Conservation (phyloP, 1,284 basidiomycete species). For the Malassezia globosa region DNA sequence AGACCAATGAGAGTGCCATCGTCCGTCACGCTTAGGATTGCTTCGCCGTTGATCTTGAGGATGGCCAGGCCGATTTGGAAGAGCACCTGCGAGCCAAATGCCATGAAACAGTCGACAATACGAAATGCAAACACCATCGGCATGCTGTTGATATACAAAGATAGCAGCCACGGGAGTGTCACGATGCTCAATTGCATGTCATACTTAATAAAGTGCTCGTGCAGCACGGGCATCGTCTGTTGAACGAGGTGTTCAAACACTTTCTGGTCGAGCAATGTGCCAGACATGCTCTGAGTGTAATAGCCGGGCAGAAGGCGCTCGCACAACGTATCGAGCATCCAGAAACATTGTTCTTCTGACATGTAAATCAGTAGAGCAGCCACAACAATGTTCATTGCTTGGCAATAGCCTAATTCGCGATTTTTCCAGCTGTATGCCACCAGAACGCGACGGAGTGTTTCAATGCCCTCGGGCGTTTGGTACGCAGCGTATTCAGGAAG, state of each 20-base stretch:
- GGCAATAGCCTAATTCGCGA: conserved; percentile 57
- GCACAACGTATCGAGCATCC: conserved; percentile 89
- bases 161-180: conserved; percentile 91
- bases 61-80: conserved; percentile 93
- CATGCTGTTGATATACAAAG: conserved; percentile 89
- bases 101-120: conserved; percentile 97
- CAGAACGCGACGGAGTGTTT: conserved; percentile 72
- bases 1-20: conserved; percentile 82
- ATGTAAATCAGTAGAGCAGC: conserved; percentile 90
- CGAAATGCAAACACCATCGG: conserved; percentile 98
- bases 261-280: conserved; percentile 89
- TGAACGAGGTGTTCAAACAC: conserved; percentile 96
- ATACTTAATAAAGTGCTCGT: conserved; percentile 79
- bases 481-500: conserved; percentile 45
- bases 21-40: conserved; percentile 85
- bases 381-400: conserved; percentile 59
- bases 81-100: conserved; percentile 94
- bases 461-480: conserved; percentile 37
- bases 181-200: conserved; percentile 96
- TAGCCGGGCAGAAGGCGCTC: conserved; percentile 91
- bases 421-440: conserved; percentile 96
- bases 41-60: conserved; percentile 93
- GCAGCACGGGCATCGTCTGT: conserved; percentile 61
- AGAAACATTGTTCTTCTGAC: conserved; percentile 98
- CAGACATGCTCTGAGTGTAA: conserved; percentile 98